Percentiles rank a stretch among this genome's conserved stretches.
phyloP scores from a whole-genome alignment of 1,284 basidiomycete species.

The Cutaneotrichosporon daszewskae region DNA sequence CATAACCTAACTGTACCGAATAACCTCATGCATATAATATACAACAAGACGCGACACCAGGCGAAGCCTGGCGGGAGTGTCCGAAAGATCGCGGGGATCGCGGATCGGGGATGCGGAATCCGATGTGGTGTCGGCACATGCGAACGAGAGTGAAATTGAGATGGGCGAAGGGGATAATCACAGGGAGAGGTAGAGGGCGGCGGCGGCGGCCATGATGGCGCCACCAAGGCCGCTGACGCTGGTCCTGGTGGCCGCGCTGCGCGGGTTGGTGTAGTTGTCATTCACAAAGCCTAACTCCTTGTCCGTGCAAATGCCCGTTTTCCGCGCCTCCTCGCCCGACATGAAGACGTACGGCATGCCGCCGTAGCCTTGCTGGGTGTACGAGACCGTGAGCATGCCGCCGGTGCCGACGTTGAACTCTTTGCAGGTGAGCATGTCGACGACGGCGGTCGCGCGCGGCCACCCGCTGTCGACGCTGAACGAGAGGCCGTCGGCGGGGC shows the following conservation, averaged over 20 bases:
- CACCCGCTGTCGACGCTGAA: slow-evolving; percentile 41
- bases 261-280: not conserved
- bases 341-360: slow-evolving; percentile 41
- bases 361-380: slow-evolving; percentile 34
- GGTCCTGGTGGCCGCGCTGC: not conserved
- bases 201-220: not conserved
- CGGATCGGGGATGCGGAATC: no score
- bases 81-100: no score
- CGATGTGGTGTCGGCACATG: not conserved
- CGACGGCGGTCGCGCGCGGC: slow-evolving; percentile 30
- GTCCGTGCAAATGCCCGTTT: slow-evolving; percentile 9
- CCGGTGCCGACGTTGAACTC: slow-evolving; percentile 33
- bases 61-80: not conserved
- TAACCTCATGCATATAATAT: slow-evolving; percentile 9
- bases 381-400: slow-evolving; percentile 39
- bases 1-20: not conserved
- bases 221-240: not conserved
- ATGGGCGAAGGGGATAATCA: not conserved
- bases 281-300: slow-evolving; percentile 10
- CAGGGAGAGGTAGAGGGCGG: not conserved
- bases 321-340: slow-evolving; percentile 7
- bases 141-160: not conserved
- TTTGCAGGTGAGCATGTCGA: slow-evolving; percentile 44
- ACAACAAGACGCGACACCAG: slow-evolving; percentile 2
- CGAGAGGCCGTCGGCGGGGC: slow-evolving; percentile 19